These are phyloP conservation scores for Saccharomycopsis capsularis DNA, from an alignment of 805 yeast species.

Conservation along the genomic window DNA sequence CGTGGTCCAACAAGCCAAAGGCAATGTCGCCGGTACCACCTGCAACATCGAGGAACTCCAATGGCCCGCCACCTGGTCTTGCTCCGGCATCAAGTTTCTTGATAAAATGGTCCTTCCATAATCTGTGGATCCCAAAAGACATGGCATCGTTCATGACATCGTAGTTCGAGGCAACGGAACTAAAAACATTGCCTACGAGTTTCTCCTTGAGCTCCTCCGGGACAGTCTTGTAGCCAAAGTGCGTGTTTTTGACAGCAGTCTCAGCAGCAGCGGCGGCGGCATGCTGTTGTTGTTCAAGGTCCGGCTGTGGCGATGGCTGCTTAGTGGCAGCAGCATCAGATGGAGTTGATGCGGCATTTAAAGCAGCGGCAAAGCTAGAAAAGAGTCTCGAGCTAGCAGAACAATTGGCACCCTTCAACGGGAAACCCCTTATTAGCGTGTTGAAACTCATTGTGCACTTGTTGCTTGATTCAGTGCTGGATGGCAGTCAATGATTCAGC, in stretches of 20 bases:
- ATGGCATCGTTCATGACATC: slow-evolving; percentile 97
- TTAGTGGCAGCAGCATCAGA: too few relatives aligned
- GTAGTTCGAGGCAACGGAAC: slow-evolving; percentile 89
- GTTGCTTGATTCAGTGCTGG: too few relatives aligned
- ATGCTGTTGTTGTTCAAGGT: too few relatives aligned
- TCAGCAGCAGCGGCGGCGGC: too few relatives aligned
- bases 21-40: slow-evolving; percentile 99
- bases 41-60: slow-evolving; percentile 90
- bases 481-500: too few relatives aligned
- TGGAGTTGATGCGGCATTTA: too few relatives aligned
- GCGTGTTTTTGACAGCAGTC: too few relatives aligned
- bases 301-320: too few relatives aligned
- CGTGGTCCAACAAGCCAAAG: slow-evolving; percentile 88
- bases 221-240: slow-evolving; percentile 86
- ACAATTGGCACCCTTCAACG: too few relatives aligned
- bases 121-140: slow-evolving; percentile 91
- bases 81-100: slow-evolving; percentile 85
- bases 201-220: slow-evolving; percentile 73
- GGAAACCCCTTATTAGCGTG: too few relatives aligned
- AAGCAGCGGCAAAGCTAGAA: not conserved
- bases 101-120: slow-evolving; percentile 92
- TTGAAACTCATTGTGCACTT: too few relatives aligned
- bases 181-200: slow-evolving; percentile 79
- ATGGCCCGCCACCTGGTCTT: slow-evolving; percentile 74
- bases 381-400: too few relatives aligned